Base-by-base conservation (phyloP, 306 rosid genomes). In the Ziziphus jujuba region DNA sequence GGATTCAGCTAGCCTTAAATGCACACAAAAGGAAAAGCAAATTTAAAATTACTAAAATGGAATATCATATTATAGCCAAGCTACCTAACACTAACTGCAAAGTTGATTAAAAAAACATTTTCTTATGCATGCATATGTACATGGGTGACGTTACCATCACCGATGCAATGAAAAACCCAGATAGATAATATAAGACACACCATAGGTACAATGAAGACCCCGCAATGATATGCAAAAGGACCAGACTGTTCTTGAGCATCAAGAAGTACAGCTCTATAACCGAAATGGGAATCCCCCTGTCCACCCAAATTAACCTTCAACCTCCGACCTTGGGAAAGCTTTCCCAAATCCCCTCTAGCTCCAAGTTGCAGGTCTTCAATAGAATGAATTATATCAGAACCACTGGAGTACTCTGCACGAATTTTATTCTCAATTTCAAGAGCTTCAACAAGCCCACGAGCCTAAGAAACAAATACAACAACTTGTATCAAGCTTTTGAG, bases 141-240 rank as follows among this genome's bases (percentile, higher is more conserved):
- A n/a, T 19, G 21, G 9, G 21, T 33, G 45, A 21, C 2, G 36
- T 10, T 53, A 55, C 54, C 20, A 24, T 8, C 49, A 1, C 3
- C 12, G 9, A n/a, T 31, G 52, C 44, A 71, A 40, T 31, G 59
- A 47, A 69, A 3, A n/a, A 49, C 72, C 71, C 51, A 34, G 20
- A 44, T 50, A 68, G 63, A 57, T 51, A 35, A n/a, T 61, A 56
- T 36, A 70, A 28, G 61, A 65, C 86, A 78, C 52, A 92, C 97
- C 96, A 90, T 87, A 43, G 98, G 98, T 77, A 92, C 98, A 67
- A 92, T 82, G 86, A 92, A 90, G 81, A 88, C 93, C 63, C 93
- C 98, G 61, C 95, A 92, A 61, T 86, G 90, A 65, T 92, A 92
- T 23, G 59, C 63, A 74, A 86, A 90, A 35, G 88, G 80, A 54